A percentile compares a stretch with the other conserved stretches of the same genome.
Evolutionary conservation across 345 rosid species (phyloP).

Genomic region (Arabidopsis arenosa): DNA sequence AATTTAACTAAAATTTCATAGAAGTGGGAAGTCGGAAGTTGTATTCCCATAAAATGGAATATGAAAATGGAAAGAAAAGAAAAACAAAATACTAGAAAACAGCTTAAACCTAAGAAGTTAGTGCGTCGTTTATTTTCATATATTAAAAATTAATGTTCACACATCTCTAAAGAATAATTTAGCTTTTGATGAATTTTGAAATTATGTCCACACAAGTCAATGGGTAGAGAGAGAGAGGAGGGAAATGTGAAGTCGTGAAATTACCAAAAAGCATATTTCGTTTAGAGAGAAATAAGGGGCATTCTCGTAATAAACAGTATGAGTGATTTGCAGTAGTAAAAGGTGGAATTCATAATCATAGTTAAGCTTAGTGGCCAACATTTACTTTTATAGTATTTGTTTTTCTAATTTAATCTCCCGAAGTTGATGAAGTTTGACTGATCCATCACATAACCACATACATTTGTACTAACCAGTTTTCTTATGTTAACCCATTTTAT

Average conservation of each 20-base stretch:
- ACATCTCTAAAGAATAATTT: conserved; percentile 29
- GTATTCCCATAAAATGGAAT: conserved; percentile 6
- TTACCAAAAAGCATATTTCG: conserved; percentile 19
- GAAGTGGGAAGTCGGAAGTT: too few relatives aligned
- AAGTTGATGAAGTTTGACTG: conserved; percentile 65
- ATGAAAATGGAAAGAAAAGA: background rate
- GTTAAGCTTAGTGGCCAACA: conserved; percentile 63
- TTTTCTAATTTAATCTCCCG: conserved; percentile 43
- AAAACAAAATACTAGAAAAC: conserved; percentile 17
- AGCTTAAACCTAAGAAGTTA: conserved; percentile 36
- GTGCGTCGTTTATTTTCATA: conserved; percentile 26
- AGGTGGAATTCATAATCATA: conserved; percentile 46
- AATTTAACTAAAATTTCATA: too few relatives aligned
- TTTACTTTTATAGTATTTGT: conserved; percentile 27
- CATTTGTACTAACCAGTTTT: conserved; percentile 7
- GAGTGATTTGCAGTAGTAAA: conserved; percentile 35
- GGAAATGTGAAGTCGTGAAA: background rate
- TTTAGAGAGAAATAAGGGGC: conserved; percentile 3
- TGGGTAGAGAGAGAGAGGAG: conserved; percentile 2
- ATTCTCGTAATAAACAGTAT: conserved; percentile 2
- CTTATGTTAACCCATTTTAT: background rate
- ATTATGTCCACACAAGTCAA: conserved; percentile 41
- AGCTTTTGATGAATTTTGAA: conserved; percentile 35
- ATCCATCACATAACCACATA: conserved; percentile 30
- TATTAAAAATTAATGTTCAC: conserved; percentile 39